Evolutionary conservation across 75 land plant species (phyloP), one percentile per base, ranked within the genome.

Genomic region (Adiantum capillusveneris): DNA sequence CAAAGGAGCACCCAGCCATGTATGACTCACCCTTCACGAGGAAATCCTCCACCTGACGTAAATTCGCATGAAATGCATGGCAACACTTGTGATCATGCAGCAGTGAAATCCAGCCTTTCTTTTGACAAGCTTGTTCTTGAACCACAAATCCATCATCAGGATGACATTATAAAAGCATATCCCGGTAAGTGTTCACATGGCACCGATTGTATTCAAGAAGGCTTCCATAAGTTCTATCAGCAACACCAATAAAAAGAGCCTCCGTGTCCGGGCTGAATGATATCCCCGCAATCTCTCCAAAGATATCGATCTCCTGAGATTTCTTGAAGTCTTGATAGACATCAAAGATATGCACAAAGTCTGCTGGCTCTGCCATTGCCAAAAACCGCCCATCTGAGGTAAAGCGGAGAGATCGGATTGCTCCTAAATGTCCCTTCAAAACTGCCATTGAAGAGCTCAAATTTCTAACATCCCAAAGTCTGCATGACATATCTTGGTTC

Each of bases 351-450:
- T 95, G 99, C 34, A 95, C 96, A 62, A 95, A 95, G 56, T 95
- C 99, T 31, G 99, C 99, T 25, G 99, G 84, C 79, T 95, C 99
- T 14, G 99, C 88, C 92, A 87, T 84, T 0, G 88, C 99, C 86
- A 95, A 62, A 69, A 84, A 95, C 0, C 81, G 74, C 11, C 99
- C 99, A 62, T 95, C 93, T 37, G 86, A 71, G 25, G 81, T 74
- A 77, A 95, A 95, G 24, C 84, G 79, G 19, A 95, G 63, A 41
- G 89, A 78, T 24, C 99, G 76, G n/a, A 95, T 87, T 1, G 97
- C 97, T 6, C 97, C 97, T 63, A 95, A 86, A 14, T 81, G 79
- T 28, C 99, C 99, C 58, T 90, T 87, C 25, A 95, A 59, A 6
- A 95, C 86, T 30, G 78, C 81, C 13, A 82, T 29, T 25, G 99